Base-by-base conservation (phyloP, 257 asterid species). In the Leptodermis oblonga region DNA sequence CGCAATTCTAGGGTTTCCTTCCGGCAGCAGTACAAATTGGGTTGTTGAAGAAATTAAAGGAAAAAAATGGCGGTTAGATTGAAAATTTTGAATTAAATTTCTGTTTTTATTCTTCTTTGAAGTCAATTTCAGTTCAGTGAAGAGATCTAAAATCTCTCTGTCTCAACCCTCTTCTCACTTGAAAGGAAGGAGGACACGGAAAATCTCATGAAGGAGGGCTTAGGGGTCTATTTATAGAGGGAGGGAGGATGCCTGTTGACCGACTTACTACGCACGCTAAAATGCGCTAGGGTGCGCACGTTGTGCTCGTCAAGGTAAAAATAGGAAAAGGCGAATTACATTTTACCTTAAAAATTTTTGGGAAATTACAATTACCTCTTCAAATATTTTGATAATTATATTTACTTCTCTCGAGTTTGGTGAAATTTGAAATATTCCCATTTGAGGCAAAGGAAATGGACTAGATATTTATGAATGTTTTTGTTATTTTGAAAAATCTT, bases 1-100 rank as follows among this genome's bases (percentile, higher is more conserved):
- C 34, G 36, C 30, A 66, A 62, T 49, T 66, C 81, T 79, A 82
- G 88, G 83, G 81, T 71, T 79, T 78, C 49, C 48, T 17, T n/a
- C 17, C 12, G 22, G n/a, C 12, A 20, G 41, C 39, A 65, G 59
- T 18, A 52, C 30, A 36, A 42, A 55, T 15, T 30, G 3, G 63
- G 34, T 64, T 23, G 48, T 39, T 34, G 17, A 42, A 22, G n/a
- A 15, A 30, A 39, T 18, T 34, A 34, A 3, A n/a, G 52, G 5
- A 46, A 48, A 23, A 33, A 22, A 4, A 8, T 20, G 43, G 39
- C 28, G 22, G 45, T 54, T 33, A 3, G 3, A 9, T 20, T 28
- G 15, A 31, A 1, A 10, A 5, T 3, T 71, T 36, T 0, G 13
- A 25, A 5, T 63, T 20, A 1, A 15, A 4, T 65, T 70, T 42